Percentiles rank a stretch among this genome's conserved stretches.
These are phyloP conservation scores for Triticum monococcum DNA, from an alignment of 176 grass and related monocot genomes.

Conservation along the genomic window DNA sequence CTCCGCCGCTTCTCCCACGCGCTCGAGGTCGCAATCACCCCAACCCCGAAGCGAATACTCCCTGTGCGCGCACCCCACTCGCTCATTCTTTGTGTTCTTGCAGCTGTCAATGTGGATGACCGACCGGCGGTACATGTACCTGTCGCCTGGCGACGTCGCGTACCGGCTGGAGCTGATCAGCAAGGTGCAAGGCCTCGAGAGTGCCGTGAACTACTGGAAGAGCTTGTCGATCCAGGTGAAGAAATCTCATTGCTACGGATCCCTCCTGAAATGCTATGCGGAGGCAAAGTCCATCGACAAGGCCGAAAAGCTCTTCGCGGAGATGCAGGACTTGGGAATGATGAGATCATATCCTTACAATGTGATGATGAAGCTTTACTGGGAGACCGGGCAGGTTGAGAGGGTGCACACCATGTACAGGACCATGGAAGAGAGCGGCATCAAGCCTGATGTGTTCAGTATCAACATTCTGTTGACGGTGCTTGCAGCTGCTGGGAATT, in stretches of 20 bases:
- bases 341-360: conserved; percentile 28
- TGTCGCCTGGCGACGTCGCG: conserved; percentile 46
- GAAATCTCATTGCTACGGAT: conserved; percentile 46
- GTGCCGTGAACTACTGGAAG: conserved; percentile 49
- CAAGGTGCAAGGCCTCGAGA: conserved; percentile 52
- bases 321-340: conserved; percentile 39
- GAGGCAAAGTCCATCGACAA: conserved; percentile 37
- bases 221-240: conserved; percentile 38
- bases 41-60: background rate
- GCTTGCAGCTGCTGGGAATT: conserved; percentile 31
- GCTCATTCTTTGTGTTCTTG: conserved; percentile 12
- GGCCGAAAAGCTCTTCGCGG: conserved; percentile 50
- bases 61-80: background rate
- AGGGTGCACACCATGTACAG: conserved; percentile 33
- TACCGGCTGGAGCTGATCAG: conserved; percentile 49
- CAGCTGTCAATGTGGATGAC: conserved; percentile 74
- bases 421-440: conserved; percentile 37
- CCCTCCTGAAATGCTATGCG: conserved; percentile 57
- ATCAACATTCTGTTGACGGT: conserved; percentile 16
- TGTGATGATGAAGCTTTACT: conserved; percentile 54
- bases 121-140: conserved; percentile 37
- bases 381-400: conserved; percentile 22
- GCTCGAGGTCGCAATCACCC: conserved; percentile 36
- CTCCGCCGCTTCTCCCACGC: conserved; percentile 48
- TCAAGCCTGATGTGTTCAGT: conserved; percentile 43